phyloP scores from a whole-genome alignment of 2,329 filamentous ascomycete genomes.

The Grosmannia penicillata region DNA sequence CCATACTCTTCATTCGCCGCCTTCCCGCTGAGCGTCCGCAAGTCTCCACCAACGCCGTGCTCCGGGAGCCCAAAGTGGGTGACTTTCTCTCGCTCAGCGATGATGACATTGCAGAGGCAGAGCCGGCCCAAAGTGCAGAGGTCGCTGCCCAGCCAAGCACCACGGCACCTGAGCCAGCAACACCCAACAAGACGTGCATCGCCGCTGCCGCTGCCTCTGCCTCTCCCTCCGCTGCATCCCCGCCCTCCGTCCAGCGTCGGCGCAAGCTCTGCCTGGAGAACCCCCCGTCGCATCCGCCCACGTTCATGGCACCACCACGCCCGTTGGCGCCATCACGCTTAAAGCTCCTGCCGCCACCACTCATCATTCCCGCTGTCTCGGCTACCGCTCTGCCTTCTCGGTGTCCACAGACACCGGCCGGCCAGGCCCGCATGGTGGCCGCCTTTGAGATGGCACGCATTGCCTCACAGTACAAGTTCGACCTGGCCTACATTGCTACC shows the following conservation, averaged over 20 bases:
- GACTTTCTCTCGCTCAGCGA: constrained; percentile 41
- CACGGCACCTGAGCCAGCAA: no score
- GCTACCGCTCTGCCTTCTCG: neutral
- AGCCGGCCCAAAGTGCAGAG: neutral
- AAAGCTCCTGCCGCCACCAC: neutral
- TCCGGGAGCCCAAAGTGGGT: constrained; percentile 35
- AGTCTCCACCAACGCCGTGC: constrained; percentile 18
- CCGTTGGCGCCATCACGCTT: neutral
- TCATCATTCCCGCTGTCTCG: no score
- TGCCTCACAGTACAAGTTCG: constrained; percentile 39
- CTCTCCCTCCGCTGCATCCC: constrained; percentile 6
- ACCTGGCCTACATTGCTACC: constrained; percentile 43
- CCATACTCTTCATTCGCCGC: constrained; percentile 6
- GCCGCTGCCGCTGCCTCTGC: constrained; percentile 11
- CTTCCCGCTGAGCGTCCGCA: constrained; percentile 4
- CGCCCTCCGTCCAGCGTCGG: neutral
- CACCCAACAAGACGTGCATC: constrained; percentile 3
- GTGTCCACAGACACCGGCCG: constrained; percentile 17
- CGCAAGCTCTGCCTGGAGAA: neutral
- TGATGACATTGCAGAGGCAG: constrained; percentile 40
- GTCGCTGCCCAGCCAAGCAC: neutral
- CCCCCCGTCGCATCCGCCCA: no score
- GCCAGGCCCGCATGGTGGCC: constrained; percentile 32
- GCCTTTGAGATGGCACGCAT: constrained; percentile 41
- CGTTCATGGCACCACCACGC: no score